Evolutionary conservation across 352 stramenopile genomes (phyloP).

Genomic region (Phytophthora pseudosyringae): DNA sequence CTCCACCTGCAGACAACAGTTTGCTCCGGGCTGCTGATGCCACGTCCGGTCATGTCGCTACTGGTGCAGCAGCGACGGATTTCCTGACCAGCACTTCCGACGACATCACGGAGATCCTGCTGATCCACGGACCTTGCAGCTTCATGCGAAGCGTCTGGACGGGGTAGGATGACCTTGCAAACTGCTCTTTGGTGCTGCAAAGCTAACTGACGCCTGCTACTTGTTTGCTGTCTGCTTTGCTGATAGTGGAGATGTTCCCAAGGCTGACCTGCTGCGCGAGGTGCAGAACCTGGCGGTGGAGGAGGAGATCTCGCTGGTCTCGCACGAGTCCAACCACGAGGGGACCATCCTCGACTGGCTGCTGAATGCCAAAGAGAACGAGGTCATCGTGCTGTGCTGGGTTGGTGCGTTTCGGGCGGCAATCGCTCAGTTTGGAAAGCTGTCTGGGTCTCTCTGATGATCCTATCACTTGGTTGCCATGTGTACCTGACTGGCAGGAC

Average conservation of each 20-base stretch:
- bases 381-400: conserved; percentile 49
- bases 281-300: conserved; percentile 24
- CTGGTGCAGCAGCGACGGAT: background rate
- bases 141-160: conserved; percentile 26
- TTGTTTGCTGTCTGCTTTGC: background rate
- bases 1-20: conserved; percentile 3
- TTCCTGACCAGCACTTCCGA: conserved; percentile 5
- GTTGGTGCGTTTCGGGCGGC: conserved; percentile 40
- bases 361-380: conserved; percentile 27
- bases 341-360: conserved; percentile 35
- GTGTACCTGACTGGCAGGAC: conserved; percentile 32
- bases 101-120: conserved; percentile 26
- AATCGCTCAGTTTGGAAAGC: background rate
- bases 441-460: background rate
- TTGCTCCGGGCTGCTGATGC: conserved; percentile 6
- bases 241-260: conserved; percentile 13
- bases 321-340: conserved; percentile 34
- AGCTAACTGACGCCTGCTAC: background rate
- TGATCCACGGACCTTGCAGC: conserved; percentile 32
- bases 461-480: background rate
- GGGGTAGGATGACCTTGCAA: conserved; percentile 1
- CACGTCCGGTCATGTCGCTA: no score
- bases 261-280: conserved; percentile 24
- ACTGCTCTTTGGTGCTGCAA: no score
- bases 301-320: conserved; percentile 21